Percentiles rank a stretch among this genome's conserved stretches.
Conservation (phyloP, 1,139 yeast genomes). For the Casaregolazyma suthepensis region DNA sequence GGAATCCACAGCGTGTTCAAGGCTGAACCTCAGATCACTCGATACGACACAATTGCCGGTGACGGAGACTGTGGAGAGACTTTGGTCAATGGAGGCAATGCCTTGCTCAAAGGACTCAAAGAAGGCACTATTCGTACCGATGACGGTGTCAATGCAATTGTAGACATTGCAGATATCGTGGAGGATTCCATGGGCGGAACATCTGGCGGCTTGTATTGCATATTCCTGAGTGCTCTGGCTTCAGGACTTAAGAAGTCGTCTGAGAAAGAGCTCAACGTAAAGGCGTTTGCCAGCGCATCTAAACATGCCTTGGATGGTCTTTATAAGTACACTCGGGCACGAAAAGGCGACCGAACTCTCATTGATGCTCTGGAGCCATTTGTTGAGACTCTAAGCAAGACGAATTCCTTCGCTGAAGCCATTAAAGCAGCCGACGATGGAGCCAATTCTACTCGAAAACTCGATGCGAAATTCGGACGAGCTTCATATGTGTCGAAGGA, state of each 20-base stretch:
- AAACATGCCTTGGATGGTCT: slow-evolving; percentile 53
- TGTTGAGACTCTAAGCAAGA: slow-evolving; percentile 50
- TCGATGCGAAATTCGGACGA: slow-evolving; percentile 86
- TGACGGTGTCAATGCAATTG: slow-evolving; percentile 50
- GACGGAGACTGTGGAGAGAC: slow-evolving; percentile 98
- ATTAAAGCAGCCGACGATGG: slow-evolving; percentile 66
- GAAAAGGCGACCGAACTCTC: slow-evolving; percentile 84
- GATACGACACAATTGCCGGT: slow-evolving; percentile 83
- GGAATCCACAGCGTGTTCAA: slow-evolving; percentile 49
- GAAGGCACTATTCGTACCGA: slow-evolving; percentile 39
- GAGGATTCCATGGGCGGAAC: slow-evolving; percentile 96
- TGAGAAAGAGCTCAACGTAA: slow-evolving; percentile 29
- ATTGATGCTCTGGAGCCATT: slow-evolving; percentile 87
- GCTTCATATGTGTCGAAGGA: slow-evolving; percentile 79
- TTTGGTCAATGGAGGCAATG: slow-evolving; percentile 72
- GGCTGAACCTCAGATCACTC: slow-evolving; percentile 75
- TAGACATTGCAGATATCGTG: slow-evolving; percentile 64
- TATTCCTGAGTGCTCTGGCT: slow-evolving; percentile 64
- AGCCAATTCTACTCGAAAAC: slow-evolving; percentile 64
- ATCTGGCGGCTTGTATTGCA: slow-evolving; percentile 88
- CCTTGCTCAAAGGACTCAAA: slow-evolving; percentile 48
- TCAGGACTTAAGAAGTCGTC: slow-evolving; percentile 39
- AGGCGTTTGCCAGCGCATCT: slow-evolving; percentile 40
- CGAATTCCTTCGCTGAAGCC: slow-evolving; percentile 53
- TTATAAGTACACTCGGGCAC: slow-evolving; percentile 78